Evolutionary conservation across 208 protist species (phyloP), one percentile per base, ranked within the genome.

Genomic region (Acanthamoeba castellanii): DNA sequence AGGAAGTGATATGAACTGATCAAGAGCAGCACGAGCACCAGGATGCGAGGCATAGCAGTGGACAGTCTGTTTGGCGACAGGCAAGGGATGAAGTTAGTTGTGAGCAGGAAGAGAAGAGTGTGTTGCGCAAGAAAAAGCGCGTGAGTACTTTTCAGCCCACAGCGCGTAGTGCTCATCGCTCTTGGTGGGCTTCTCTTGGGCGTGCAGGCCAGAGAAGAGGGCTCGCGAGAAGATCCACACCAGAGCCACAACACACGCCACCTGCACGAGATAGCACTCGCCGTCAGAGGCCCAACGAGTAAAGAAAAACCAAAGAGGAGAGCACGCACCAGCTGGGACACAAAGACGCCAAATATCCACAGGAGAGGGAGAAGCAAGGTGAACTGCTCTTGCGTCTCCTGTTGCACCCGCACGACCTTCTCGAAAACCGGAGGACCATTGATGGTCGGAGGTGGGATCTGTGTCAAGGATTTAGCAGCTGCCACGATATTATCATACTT

Each of bases 331-430:
- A 87, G 78, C 78, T 87, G 78, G 37, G 78, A 87, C 27, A 87
- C n/a, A 25, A 87, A 87, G 45, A 87, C 47, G 22, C 78, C 78
- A 61, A 87, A 87, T 9, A 87, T 64, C 78, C 78, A 87, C 27
- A 87, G 50, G n/a, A 87, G 78, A 87, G 78, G 78, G 25, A 87
- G 6, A 37, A 87, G 78, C 8, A 87, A 47, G 27, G 78, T 87
- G 78, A 87, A 87, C 78, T 87, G 78, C 50, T 87, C 78, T 42
- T 87, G 78, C 78, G 78, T 87, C 47, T 87, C 78, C 32, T 87
- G 78, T 22, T 87, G 78, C 30, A 87, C 78, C 8, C 78, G 78
- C 42, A 87, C 78, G 2, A 87, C 78, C 78, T 87, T 87, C 50
- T 87, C 78, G 50, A 87, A 87, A 8, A 87, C 78, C 25, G 78